Evolutionary conservation across 2,329 filamentous ascomycete genomes (phyloP).

Genomic region (Cercospora zeae-maydis): DNA sequence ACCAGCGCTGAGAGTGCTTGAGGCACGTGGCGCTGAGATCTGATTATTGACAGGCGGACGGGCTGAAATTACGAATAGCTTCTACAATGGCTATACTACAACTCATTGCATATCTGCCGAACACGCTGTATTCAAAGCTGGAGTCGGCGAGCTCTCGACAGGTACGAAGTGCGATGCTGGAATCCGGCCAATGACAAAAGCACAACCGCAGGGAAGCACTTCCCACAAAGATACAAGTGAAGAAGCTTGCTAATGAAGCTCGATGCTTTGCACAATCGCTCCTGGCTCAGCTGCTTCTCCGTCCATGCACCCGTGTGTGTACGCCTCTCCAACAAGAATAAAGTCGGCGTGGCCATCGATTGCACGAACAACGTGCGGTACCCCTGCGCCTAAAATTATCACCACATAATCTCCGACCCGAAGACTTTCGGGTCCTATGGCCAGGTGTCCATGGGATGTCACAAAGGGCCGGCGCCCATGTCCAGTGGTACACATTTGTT

Average conservation of each 20-base stretch:
- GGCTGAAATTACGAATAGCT: neutral
- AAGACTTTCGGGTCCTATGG: neutral
- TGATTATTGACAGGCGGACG: neutral
- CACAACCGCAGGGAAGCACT: too few relatives aligned
- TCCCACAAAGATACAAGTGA: too few relatives aligned
- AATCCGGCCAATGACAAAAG: too few relatives aligned
- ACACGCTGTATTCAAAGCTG: too few relatives aligned
- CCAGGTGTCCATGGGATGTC: neutral
- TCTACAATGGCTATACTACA: neutral
- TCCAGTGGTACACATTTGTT: neutral
- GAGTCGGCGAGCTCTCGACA: too few relatives aligned
- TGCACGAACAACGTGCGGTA: neutral
- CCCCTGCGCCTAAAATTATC: neutral
- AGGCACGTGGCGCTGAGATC: neutral
- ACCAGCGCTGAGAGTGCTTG: slow-evolving; percentile 10
- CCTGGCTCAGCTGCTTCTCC: slow-evolving; percentile 1
- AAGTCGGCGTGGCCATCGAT: neutral
- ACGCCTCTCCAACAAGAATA: slow-evolving; percentile 11
- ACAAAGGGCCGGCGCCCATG: neutral
- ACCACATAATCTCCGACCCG: neutral
- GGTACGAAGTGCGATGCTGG: too few relatives aligned
- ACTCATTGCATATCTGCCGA: too few relatives aligned
- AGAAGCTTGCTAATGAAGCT: neutral
- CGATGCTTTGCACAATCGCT: neutral
- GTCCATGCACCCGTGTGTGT: slow-evolving; percentile 13